These are phyloP conservation scores for Fragaria nilgerrensis DNA, from an alignment of 306 rosid genomes.

Conservation along the genomic window DNA sequence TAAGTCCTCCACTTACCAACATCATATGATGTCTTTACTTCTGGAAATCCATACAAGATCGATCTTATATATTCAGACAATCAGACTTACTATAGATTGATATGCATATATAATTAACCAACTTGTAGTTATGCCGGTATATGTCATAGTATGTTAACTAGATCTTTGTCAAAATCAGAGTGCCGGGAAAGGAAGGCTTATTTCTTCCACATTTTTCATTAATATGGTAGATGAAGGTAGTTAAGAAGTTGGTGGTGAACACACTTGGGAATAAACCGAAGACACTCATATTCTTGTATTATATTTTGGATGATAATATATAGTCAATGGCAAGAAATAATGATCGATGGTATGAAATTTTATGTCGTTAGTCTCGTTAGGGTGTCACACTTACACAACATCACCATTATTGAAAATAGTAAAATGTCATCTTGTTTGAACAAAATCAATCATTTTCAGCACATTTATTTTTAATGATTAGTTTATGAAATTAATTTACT, in stretches of 20 bases:
- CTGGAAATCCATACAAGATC: too few species aligned
- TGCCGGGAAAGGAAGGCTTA: conserved; percentile 8
- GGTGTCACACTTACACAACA: not conserved
- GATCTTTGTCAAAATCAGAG: conserved; percentile 2
- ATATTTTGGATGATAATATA: not conserved
- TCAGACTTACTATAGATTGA: too few species aligned
- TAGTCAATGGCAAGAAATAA: conserved; percentile 3
- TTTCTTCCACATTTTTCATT: not conserved
- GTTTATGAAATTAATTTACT: not conserved
- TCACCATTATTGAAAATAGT: not conserved
- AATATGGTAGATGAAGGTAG: not conserved
- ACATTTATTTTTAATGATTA: not conserved
- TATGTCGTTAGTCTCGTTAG: not conserved
- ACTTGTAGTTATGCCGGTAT: too few species aligned
- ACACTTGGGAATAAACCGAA: not conserved
- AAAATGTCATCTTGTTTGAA: not conserved
- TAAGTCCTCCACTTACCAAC: too few species aligned
- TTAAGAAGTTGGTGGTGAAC: not conserved
- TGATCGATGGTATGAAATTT: not conserved
- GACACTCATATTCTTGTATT: not conserved
- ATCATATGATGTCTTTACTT: too few species aligned
- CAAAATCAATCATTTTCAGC: not conserved
- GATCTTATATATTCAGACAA: too few species aligned
- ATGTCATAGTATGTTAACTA: not conserved
- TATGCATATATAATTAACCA: too few species aligned